These are phyloP conservation scores for Betula pendula DNA, from an alignment of 306 rosid species.

Conservation along the genomic window DNA sequence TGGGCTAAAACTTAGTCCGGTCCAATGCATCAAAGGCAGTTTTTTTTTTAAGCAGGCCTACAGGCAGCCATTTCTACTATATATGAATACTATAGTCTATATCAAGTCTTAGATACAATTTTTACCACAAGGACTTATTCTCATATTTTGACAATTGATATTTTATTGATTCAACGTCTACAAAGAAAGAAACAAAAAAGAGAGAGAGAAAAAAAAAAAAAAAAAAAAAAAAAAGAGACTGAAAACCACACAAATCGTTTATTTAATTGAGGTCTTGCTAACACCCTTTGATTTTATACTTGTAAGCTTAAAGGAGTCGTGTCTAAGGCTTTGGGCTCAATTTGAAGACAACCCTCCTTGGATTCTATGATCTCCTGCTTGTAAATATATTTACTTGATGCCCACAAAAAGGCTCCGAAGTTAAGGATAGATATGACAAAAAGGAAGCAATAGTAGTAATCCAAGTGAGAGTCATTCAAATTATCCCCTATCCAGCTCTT, in stretches of 20 bases:
- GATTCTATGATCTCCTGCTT: slow-evolving; percentile 41
- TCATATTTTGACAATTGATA: too few species aligned
- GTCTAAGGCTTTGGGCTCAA: slow-evolving; percentile 36
- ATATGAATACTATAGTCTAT: too few species aligned
- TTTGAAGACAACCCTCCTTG: slow-evolving; percentile 23
- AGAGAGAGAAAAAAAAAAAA: too few species aligned
- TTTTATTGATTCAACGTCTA: not conserved
- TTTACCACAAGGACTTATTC: too few species aligned
- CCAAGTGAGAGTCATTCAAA: slow-evolving; percentile 65
- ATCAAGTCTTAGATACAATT: too few species aligned
- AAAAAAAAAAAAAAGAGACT: too few species aligned
- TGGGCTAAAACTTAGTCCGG: too few species aligned
- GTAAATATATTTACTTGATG: slow-evolving; percentile 51
- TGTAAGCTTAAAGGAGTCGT: slow-evolving; percentile 43
- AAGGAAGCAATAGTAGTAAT: slow-evolving; percentile 65
- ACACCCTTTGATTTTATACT: slow-evolving; percentile 26
- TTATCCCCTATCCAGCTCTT: slow-evolving; percentile 70
- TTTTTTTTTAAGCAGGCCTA: too few species aligned
- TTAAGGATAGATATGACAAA: slow-evolving; percentile 51
- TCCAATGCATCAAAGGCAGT: too few species aligned
- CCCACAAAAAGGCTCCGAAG: slow-evolving; percentile 47
- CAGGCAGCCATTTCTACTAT: too few species aligned
- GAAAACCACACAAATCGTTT: not conserved
- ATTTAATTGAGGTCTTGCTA: not conserved
- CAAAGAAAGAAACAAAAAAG: not conserved